Percentiles rank a stretch among this genome's conserved stretches.
Evolutionary conservation across 176 grass and related monocot species (phyloP).

Genomic region (Triticum turgidum): DNA sequence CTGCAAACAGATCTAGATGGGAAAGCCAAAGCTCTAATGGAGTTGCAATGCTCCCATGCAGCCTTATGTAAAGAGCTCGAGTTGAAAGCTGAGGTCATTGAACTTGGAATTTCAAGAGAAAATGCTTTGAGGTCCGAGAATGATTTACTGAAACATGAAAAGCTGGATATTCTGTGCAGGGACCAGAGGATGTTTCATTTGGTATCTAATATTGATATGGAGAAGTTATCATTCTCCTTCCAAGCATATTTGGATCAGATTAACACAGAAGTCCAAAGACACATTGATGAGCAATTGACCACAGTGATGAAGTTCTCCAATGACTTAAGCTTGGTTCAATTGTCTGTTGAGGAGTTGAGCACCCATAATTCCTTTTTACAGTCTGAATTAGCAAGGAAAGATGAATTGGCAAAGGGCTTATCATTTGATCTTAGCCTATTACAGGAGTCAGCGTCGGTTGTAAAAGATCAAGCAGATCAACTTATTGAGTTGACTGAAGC

Average conservation of each 20-base stretch:
- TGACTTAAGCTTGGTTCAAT: slow-evolving; percentile 55
- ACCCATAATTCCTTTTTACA: slow-evolving; percentile 52
- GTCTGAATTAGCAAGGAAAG: slow-evolving; percentile 77
- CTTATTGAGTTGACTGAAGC: slow-evolving; percentile 49
- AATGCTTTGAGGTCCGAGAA: slow-evolving; percentile 49
- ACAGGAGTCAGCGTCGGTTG: slow-evolving; percentile 78
- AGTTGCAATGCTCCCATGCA: slow-evolving; percentile 43
- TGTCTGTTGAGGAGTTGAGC: slow-evolving; percentile 48
- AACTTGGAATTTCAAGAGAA: slow-evolving; percentile 35
- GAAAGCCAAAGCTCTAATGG: slow-evolving; percentile 43
- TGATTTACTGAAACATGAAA: slow-evolving; percentile 54
- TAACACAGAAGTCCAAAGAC: slow-evolving; percentile 44
- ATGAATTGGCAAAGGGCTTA: slow-evolving; percentile 73
- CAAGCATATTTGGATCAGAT: slow-evolving; percentile 48
- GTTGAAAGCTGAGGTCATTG: slow-evolving; percentile 38
- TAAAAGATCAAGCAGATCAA: slow-evolving; percentile 72
- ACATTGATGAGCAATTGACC: slow-evolving; percentile 49
- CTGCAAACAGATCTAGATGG: slow-evolving; percentile 48
- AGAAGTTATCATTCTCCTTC: slow-evolving; percentile 46
- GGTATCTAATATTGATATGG: slow-evolving; percentile 32
- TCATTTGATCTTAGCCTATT: slow-evolving; percentile 92
- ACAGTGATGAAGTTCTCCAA: slow-evolving; percentile 50
- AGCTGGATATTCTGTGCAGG: slow-evolving; percentile 39
- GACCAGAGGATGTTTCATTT: slow-evolving; percentile 34
- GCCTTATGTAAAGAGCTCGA: slow-evolving; percentile 43